Base-by-base conservation (phyloP, 2,329 filamentous ascomycete species). In the Penicillium sp. region DNA sequence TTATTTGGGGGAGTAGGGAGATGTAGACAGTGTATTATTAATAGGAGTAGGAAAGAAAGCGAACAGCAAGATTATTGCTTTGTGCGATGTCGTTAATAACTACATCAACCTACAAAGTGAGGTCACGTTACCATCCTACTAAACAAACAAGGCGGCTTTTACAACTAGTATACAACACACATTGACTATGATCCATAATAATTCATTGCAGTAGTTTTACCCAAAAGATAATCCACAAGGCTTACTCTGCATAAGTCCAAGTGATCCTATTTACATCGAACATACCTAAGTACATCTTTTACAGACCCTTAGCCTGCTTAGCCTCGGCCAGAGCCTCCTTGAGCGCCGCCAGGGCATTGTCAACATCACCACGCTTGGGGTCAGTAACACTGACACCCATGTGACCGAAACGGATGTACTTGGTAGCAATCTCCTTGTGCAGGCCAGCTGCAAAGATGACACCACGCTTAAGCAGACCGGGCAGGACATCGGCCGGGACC, bases 301-400 rank as follows among this genome's bases (percentile, higher is more conserved):
- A 75, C 62, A 77, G 57, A 43, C 76, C 75, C 70, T 79, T 78
- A 61, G 84, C 82, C 69, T 86, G 84, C 52, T 91, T 91, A 55
- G 86, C 88, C 76, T 96, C 93, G 1, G 80, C 74, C 62, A 97
- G 78, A 9, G 88, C 86, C 55, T 87, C 85, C 78, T 89, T 87
- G 66, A 99, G 77, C 44, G 90, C 89, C 66, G 86, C 81, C 61
- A 97, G 82, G 1, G 93, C 94, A 69, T 89, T 89, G 63, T 96
- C 90, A 67, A 97, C 86, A 73, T 99, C 91, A 52, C 83, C 83
- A 62, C 93, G 84, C 61, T 85, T 85, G 29, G 90, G 84, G 71
- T 97, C 91, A 69, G 88, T 90, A 66, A 93, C 89, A 72, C 89
- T 94, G 61, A 97, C 91, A 66, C 94, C 94, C 94, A 99, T 99